These are phyloP conservation scores for Sclerotinia nivalis DNA, from an alignment of 2,329 filamentous ascomycete genomes.

Conservation along the genomic window DNA sequence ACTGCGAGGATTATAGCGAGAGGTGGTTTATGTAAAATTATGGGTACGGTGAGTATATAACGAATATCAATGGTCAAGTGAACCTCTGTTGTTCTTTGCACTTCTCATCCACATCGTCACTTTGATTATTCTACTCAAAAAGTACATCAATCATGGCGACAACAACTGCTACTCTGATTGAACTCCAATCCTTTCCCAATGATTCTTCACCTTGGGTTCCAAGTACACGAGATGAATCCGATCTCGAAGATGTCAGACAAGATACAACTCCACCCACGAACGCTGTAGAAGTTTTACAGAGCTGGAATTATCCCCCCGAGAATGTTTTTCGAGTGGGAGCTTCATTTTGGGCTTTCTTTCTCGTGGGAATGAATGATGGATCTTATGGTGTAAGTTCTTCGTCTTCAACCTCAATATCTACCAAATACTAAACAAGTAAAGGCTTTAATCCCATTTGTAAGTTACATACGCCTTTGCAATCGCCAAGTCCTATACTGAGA, in stretches of 20 bases:
- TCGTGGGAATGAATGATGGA: slow-evolving; percentile 48
- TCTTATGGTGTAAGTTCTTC: slow-evolving; percentile 29
- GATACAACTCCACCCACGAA: slow-evolving; percentile 1
- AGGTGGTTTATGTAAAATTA: not conserved
- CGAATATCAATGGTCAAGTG: not conserved
- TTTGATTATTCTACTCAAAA: not conserved
- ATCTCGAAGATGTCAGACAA: slow-evolving; percentile 18
- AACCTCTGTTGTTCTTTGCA: not conserved
- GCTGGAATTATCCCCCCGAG: slow-evolving; percentile 62
- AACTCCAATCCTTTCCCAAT: not conserved
- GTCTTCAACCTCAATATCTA: not conserved
- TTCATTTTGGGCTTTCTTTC: slow-evolving; percentile 61
- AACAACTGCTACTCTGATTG: not conserved
- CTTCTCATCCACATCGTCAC: not conserved
- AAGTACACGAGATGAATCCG: not conserved
- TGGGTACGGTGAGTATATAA: no score
- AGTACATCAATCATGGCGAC: slow-evolving; percentile 2
- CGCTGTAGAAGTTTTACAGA: slow-evolving; percentile 44
- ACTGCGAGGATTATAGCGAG: not conserved
- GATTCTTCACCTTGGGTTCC: not conserved
- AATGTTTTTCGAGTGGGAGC: slow-evolving; percentile 61
- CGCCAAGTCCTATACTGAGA: not conserved
- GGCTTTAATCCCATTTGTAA: slow-evolving; percentile 49
- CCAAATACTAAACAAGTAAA: slow-evolving; percentile 29
- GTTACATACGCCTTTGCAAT: not conserved